These are phyloP conservation scores for Lichina pygmaea DNA, from an alignment of 495 filamentous ascomycete genomes.

Conservation along the genomic window DNA sequence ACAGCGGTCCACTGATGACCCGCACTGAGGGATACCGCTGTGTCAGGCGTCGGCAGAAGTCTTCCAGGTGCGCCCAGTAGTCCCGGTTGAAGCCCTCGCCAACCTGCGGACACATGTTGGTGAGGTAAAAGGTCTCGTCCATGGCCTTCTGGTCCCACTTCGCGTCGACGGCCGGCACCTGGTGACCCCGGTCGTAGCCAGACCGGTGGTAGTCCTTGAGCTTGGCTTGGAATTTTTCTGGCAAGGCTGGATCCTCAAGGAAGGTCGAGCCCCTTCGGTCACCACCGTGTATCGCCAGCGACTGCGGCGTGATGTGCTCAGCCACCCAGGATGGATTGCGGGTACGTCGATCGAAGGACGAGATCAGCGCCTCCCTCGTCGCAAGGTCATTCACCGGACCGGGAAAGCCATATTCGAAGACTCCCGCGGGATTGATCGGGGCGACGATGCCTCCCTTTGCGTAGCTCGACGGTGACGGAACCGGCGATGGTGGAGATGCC, in stretches of 20 bases:
- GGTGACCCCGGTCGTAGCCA: slow-evolving; percentile 48
- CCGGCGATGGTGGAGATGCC: slow-evolving; percentile 5
- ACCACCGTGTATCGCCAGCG: slow-evolving; percentile 41
- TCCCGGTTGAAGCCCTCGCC: slow-evolving; percentile 94
- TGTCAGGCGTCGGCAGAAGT: slow-evolving; percentile 73
- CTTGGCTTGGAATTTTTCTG: slow-evolving; percentile 65
- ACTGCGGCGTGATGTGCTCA: slow-evolving; percentile 89
- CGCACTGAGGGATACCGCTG: slow-evolving; percentile 62
- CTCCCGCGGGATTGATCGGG: slow-evolving; percentile 61
- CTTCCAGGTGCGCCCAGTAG: slow-evolving; percentile 97
- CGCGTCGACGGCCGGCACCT: slow-evolving; percentile 87
- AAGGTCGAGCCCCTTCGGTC: slow-evolving; percentile 71
- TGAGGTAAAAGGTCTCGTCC: slow-evolving; percentile 76
- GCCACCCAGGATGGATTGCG: slow-evolving; percentile 89
- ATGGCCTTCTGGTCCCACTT: slow-evolving; percentile 88
- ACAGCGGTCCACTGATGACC: slow-evolving; percentile 80
- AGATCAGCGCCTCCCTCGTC: slow-evolving; percentile 42
- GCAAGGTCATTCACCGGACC: slow-evolving; percentile 70
- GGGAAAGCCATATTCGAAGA: slow-evolving; percentile 94
- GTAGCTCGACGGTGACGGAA: slow-evolving; percentile 5
- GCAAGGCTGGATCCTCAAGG: slow-evolving; percentile 53
- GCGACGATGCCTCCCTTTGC: not conserved
- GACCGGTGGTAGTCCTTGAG: slow-evolving; percentile 80
- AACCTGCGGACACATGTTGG: slow-evolving; percentile 95
- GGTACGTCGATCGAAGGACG: slow-evolving; percentile 71